Percentiles rank a stretch among this genome's conserved stretches.
Conservation (phyloP, 768 basidiomycete species). For the Leccinum sublutescens region DNA sequence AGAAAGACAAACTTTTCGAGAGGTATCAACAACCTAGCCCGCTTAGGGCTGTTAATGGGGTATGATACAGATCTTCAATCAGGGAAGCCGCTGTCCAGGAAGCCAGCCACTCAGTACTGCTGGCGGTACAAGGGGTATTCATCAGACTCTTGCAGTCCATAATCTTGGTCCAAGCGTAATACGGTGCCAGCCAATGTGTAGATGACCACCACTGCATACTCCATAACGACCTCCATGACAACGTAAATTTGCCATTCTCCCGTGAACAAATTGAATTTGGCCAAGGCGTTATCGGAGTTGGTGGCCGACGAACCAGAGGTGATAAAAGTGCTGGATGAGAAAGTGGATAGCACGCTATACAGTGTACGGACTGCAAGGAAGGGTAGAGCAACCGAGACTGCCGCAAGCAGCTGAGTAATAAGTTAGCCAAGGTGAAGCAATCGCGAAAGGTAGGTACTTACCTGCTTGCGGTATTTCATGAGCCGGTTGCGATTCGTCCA, state of each 20-base stretch:
- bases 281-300: slow-evolving; percentile 33
- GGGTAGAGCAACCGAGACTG: slow-evolving; percentile 54
- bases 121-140: slow-evolving; percentile 38
- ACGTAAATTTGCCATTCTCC: slow-evolving; percentile 61
- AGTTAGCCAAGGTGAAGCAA: slow-evolving; percentile 10
- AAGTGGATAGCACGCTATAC: slow-evolving; percentile 58
- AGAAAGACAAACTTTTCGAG: not conserved
- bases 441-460: slow-evolving; percentile 28
- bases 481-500: slow-evolving; percentile 46
- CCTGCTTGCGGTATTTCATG: slow-evolving; percentile 27
- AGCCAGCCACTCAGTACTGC: slow-evolving; percentile 17
- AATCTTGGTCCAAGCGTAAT: slow-evolving; percentile 34
- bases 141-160: slow-evolving; percentile 21
- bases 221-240: slow-evolving; percentile 58
- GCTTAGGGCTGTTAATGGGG: not conserved
- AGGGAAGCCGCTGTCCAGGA: not conserved
- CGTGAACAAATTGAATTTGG: slow-evolving; percentile 54
- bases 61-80: not conserved
- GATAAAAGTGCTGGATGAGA: slow-evolving; percentile 45
- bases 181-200: slow-evolving; percentile 35
- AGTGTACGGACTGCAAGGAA: slow-evolving; percentile 49
- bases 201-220: slow-evolving; percentile 49
- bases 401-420: slow-evolving; percentile 49
- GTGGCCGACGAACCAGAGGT: slow-evolving; percentile 27
- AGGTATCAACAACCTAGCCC: not conserved